A percentile compares a stretch with the other conserved stretches of the same genome.
phyloP scores from a whole-genome alignment of 2,329 filamentous ascomycete genomes.

The Monilinia laxa region DNA sequence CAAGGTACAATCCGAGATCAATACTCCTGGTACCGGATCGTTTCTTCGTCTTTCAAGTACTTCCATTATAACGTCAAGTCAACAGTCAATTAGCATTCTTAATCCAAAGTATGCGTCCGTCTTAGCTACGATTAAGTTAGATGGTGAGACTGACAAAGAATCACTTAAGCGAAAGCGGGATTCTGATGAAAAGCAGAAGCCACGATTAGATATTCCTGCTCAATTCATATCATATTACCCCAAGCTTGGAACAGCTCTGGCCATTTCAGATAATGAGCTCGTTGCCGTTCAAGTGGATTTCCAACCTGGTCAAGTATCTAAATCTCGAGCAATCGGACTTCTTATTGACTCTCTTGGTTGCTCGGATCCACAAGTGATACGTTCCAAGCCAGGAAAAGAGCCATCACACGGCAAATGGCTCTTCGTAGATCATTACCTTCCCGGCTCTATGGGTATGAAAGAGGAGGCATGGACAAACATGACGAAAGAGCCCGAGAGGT shows the following conservation, averaged over 20 bases:
- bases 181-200: constrained; percentile 25
- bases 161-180: constrained; percentile 35
- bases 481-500: constrained; percentile 40
- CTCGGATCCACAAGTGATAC: constrained; percentile 48
- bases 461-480: constrained; percentile 29
- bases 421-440: constrained; percentile 36
- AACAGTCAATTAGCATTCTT: constrained; percentile 58
- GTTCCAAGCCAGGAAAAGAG: constrained; percentile 27
- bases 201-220: constrained; percentile 20
- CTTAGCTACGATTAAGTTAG: constrained; percentile 45
- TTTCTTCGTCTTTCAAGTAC: constrained; percentile 67
- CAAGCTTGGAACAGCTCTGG: constrained; percentile 65
- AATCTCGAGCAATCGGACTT: constrained; percentile 58
- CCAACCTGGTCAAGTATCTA: constrained; percentile 54
- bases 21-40: constrained; percentile 54
- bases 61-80: constrained; percentile 61
- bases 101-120: constrained; percentile 65
- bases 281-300: constrained; percentile 69
- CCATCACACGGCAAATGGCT: constrained; percentile 21
- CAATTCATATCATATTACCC: constrained; percentile 60
- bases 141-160: constrained; percentile 22
- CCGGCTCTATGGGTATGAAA: constrained; percentile 29
- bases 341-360: constrained; percentile 74
- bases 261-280: constrained; percentile 61
- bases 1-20: constrained; percentile 55